A percentile compares a stretch with the other conserved stretches of the same genome.
Conservation (phyloP, 176 grass and related monocot genomes). For the Thinopyrum elongatum region DNA sequence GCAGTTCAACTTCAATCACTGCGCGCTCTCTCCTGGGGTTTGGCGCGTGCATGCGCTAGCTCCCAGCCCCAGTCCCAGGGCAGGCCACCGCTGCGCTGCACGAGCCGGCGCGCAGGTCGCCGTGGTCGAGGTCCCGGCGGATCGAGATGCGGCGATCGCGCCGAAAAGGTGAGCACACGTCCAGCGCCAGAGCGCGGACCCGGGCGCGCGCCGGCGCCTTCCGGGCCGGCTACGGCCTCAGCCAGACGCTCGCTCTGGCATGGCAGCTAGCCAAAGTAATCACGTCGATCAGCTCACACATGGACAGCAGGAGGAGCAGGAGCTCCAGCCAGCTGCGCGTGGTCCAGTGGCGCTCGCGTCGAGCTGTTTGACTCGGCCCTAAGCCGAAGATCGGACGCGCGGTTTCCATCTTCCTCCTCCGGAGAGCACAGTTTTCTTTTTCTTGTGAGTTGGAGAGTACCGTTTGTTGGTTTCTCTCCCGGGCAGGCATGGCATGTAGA, state of each 20-base stretch:
- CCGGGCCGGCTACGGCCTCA: not conserved
- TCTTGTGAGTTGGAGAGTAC: too few species aligned
- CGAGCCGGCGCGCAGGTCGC: not conserved
- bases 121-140: not conserved
- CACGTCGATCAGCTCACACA: not conserved
- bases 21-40: not conserved
- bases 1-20: not conserved
- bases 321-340: not conserved
- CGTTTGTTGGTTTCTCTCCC: too few species aligned
- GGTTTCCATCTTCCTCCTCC: too few species aligned
- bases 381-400: too few species aligned
- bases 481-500: too few species aligned
- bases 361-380: too few species aligned
- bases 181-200: not conserved
- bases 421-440: too few species aligned
- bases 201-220: not conserved
- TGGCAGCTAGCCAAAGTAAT: not conserved
- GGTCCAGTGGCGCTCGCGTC: not conserved
- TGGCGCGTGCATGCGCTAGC: not conserved
- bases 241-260: not conserved
- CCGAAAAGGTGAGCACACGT: not conserved
- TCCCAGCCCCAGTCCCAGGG: not conserved
- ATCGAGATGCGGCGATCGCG: constrained; percentile 10
- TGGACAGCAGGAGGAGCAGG: not conserved
- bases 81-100: not conserved